These are phyloP conservation scores for Aspergillus intermedius DNA, from an alignment of 2,329 filamentous ascomycete species.

Conservation along the genomic window DNA sequence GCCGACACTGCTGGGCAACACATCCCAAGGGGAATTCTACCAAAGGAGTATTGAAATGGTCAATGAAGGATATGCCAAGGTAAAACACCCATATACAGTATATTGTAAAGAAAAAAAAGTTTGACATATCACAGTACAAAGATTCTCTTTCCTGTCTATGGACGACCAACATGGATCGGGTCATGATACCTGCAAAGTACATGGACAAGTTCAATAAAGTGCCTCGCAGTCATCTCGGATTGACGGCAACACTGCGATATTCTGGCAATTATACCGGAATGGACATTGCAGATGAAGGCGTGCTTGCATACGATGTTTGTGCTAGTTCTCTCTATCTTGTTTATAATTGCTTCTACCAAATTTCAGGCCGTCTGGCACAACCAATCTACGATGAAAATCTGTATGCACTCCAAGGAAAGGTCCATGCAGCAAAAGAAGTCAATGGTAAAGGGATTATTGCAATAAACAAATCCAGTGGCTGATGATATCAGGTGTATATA, in stretches of 20 bases:
- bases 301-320: constrained; percentile 1
- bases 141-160: too few relatives aligned
- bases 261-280: constrained; percentile 2
- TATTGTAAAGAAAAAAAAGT: too few relatives aligned
- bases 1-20: too few relatives aligned
- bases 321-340: background rate
- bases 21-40: too few relatives aligned
- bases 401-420: background rate
- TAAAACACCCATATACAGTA: too few relatives aligned
- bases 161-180: background rate
- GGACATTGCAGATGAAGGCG: constrained; percentile 2
- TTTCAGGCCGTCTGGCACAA: background rate
- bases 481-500: background rate
- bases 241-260: constrained; percentile 1
- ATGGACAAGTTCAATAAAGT: constrained; percentile 1
- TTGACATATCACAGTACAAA: too few relatives aligned
- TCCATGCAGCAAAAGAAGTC: background rate
- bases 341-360: too few relatives aligned
- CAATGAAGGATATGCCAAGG: too few relatives aligned
- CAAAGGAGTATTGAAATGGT: too few relatives aligned
- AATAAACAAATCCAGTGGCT: background rate
- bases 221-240: background rate
- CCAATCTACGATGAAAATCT: background rate
- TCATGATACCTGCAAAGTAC: constrained; percentile 1
- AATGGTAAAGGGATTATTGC: background rate